These are phyloP conservation scores for Cenococcum geophilum DNA, from an alignment of 495 filamentous ascomycete species.

Conservation along the genomic window DNA sequence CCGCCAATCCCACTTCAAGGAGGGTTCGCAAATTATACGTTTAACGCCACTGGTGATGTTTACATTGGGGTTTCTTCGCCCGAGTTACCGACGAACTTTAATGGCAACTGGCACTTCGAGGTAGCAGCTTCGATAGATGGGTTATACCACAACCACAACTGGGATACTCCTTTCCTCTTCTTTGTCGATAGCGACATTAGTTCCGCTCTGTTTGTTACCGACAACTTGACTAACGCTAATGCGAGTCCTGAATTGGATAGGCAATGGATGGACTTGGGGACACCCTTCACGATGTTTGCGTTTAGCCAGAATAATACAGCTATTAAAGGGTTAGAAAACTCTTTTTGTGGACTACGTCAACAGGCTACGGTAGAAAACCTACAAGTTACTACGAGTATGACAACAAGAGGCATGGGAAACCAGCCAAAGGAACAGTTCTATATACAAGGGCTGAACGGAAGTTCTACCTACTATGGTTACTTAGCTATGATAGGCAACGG, in stretches of 20 bases:
- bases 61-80: slow-evolving; percentile 72
- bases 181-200: slow-evolving; percentile 74
- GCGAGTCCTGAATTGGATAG: slow-evolving; percentile 39
- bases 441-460: slow-evolving; percentile 62
- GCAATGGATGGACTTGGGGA: slow-evolving; percentile 49
- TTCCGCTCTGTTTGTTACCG: slow-evolving; percentile 71
- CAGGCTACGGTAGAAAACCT: slow-evolving; percentile 35
- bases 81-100: slow-evolving; percentile 48
- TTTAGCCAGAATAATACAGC: slow-evolving; percentile 54
- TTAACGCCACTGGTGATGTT: slow-evolving; percentile 54
- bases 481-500: slow-evolving; percentile 59
- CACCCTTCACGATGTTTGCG: slow-evolving; percentile 71
- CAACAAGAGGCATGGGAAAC: slow-evolving; percentile 52
- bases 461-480: slow-evolving; percentile 62
- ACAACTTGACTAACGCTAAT: slow-evolving; percentile 54
- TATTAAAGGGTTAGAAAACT: slow-evolving; percentile 58
- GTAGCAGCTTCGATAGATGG: slow-evolving; percentile 76
- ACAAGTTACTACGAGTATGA: slow-evolving; percentile 59
- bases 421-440: slow-evolving; percentile 82
- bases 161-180: slow-evolving; percentile 48
- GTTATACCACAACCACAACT: slow-evolving; percentile 58
- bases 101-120: slow-evolving; percentile 64
- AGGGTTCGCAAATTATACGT: slow-evolving; percentile 57
- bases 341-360: slow-evolving; percentile 46
- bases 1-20: slow-evolving; percentile 43